These are phyloP conservation scores for Populus hybrid DNA, from an alignment of 441 rosid genomes.

Conservation along the genomic window DNA sequence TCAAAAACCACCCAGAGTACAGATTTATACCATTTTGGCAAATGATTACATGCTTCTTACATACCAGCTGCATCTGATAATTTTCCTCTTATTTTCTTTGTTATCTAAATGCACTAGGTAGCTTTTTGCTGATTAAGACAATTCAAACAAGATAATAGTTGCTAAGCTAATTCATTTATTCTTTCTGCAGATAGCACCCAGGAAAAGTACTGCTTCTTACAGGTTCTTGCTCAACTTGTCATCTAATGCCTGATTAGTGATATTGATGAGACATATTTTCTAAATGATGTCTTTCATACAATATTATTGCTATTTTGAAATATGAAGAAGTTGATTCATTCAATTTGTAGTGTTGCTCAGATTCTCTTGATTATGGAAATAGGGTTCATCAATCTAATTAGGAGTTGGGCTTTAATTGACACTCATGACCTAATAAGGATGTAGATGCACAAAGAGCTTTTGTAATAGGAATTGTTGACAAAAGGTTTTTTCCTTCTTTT, in stretches of 20 bases:
- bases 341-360: not conserved
- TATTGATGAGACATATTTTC: conserved; percentile 2
- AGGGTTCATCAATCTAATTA: not conserved
- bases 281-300: not conserved
- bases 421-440: not conserved
- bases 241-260: conserved; percentile 1
- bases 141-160: not conserved
- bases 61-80: not conserved
- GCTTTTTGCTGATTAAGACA: not conserved
- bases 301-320: not conserved
- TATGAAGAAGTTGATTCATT: not conserved
- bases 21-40: not conserved
- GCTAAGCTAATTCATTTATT: not conserved
- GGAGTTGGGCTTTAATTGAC: no score
- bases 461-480: not conserved
- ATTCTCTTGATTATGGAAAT: not conserved
- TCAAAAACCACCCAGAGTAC: not conserved
- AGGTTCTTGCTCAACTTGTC: conserved; percentile 48
- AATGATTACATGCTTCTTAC: not conserved
- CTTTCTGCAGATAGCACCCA: conserved; percentile 90
- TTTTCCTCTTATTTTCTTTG: not conserved
- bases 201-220: conserved; percentile 97
- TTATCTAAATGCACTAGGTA: not conserved
- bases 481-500: not conserved
- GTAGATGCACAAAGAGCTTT: not conserved